phyloP scores from a whole-genome alignment of 2,329 filamentous ascomycete genomes.

The Blastomyces gilchristii region DNA sequence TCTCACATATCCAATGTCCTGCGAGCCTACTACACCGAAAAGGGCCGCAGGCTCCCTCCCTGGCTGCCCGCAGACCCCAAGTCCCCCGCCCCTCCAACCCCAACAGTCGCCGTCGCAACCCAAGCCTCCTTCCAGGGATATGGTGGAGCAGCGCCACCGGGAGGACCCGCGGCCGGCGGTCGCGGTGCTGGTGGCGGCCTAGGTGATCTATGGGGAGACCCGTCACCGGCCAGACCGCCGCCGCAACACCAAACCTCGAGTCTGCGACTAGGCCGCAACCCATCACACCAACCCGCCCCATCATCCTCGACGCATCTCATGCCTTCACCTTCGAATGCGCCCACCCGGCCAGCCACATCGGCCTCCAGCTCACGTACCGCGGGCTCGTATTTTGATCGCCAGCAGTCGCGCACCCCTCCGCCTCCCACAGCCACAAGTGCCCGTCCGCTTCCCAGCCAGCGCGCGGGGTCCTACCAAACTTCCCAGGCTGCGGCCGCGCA shows the following conservation, averaged over 20 bases:
- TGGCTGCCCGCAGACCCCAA: conserved; percentile 93
- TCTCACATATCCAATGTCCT: conserved; percentile 91
- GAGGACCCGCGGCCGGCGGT: conserved; percentile 23
- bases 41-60: conserved; percentile 64
- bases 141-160: conserved; percentile 16
- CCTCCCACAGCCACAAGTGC: conserved; percentile 27
- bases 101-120: conserved; percentile 39
- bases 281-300: conserved; percentile 4
- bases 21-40: conserved; percentile 84
- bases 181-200: conserved; percentile 39
- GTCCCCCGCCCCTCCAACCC: conserved; percentile 46
- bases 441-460: conserved; percentile 60
- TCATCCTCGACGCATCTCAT: conserved; percentile 11
- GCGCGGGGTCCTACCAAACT: conserved; percentile 64
- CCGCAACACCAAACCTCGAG: conserved; percentile 28
- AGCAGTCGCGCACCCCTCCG: conserved; percentile 21
- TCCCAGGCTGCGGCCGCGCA: conserved; percentile 28
- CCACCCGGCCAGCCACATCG: conserved; percentile 11
- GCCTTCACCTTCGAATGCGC: conserved; percentile 13
- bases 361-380: conserved; percentile 2
- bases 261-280: conserved; percentile 28
- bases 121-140: conserved; percentile 43
- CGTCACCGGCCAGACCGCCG: conserved; percentile 23
- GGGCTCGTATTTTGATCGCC: conserved; percentile 10
- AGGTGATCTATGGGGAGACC: conserved; percentile 50